Percentiles rank a stretch among this genome's conserved stretches.
These are phyloP conservation scores for Teunomyces aglyptinius DNA, from an alignment of 805 yeast genomes.

Conservation along the genomic window DNA sequence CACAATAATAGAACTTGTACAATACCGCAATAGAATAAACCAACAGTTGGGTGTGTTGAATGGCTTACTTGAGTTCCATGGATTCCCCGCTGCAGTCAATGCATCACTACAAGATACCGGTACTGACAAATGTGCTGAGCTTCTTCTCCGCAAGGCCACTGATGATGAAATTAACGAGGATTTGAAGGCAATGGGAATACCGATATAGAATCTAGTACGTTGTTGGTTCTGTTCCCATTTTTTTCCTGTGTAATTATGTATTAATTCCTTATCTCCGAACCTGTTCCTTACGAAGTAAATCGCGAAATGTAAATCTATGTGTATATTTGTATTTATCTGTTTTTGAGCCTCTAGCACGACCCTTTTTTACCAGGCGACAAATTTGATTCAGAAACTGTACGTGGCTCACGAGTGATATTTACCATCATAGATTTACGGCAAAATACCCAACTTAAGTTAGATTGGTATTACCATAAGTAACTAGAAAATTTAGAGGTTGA, in stretches of 20 bases:
- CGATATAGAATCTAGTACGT: slow-evolving; percentile 1
- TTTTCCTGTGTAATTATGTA: slow-evolving; percentile 1
- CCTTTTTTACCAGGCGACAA: background rate
- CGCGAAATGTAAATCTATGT: too few species aligned
- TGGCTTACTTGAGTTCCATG: slow-evolving; percentile 64
- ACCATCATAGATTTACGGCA: background rate
- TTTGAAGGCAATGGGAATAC: slow-evolving; percentile 59
- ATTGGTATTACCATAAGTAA: background rate
- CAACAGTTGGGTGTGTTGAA: slow-evolving; percentile 68
- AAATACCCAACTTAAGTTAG: background rate
- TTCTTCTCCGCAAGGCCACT: slow-evolving; percentile 54
- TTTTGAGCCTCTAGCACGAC: background rate
- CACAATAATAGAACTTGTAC: slow-evolving; percentile 46
- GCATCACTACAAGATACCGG: slow-evolving; percentile 29
- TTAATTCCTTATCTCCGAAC: background rate
- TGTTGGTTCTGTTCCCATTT: background rate
- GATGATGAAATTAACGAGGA: slow-evolving; percentile 77
- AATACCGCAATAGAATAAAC: slow-evolving; percentile 63
- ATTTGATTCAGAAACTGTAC: slow-evolving; percentile 1
- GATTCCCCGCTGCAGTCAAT: slow-evolving; percentile 77
- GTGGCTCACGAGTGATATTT: slow-evolving; percentile 1
- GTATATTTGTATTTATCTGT: background rate
- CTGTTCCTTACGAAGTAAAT: too few species aligned
- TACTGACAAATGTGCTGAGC: slow-evolving; percentile 25
- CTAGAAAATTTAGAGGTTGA: background rate